A percentile compares a stretch with the other conserved stretches of the same genome.
Conservation (phyloP, 106 monocot species). For the Ottelia alismoides region DNA sequence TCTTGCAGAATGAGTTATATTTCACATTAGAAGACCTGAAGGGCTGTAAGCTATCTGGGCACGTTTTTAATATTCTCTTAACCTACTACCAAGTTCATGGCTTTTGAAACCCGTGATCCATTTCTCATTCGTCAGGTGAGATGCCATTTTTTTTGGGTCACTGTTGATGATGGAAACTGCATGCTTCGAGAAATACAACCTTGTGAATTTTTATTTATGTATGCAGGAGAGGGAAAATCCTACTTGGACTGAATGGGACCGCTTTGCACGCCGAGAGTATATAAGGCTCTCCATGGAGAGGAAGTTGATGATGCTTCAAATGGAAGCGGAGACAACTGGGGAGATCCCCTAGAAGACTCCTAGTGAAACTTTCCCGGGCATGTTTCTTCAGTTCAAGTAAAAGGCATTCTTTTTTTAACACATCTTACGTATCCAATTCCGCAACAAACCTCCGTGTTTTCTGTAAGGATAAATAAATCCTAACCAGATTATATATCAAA, state of each 20-base stretch:
- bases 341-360: conserved; percentile 93
- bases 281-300: conserved; percentile 94
- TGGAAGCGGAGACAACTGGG: conserved; percentile 97
- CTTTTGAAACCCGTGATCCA: conserved; percentile 87
- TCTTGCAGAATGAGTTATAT: conserved; percentile 50
- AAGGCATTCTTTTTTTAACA: too few species aligned
- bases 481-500: too few species aligned
- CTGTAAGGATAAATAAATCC: too few species aligned
- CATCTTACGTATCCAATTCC: too few species aligned
- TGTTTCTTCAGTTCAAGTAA: too few species aligned
- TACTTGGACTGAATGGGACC: conserved; percentile 91
- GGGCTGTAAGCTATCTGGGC: conserved; percentile 68
- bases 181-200: not conserved
- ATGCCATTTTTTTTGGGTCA: not conserved
- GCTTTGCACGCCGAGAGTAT: conserved; percentile 92
- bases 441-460: too few species aligned
- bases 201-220: conserved; percentile 1
- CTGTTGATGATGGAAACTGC: not conserved
- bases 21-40: conserved; percentile 65
- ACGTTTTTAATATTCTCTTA: conserved; percentile 87
- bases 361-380: too few species aligned
- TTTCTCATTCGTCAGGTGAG: conserved; percentile 88
- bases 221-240: conserved; percentile 90
- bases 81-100: conserved; percentile 93
- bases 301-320: conserved; percentile 99